Evolutionary conservation across 352 stramenopile genomes (phyloP).

Genomic region (Globisporangium abappressorium): DNA sequence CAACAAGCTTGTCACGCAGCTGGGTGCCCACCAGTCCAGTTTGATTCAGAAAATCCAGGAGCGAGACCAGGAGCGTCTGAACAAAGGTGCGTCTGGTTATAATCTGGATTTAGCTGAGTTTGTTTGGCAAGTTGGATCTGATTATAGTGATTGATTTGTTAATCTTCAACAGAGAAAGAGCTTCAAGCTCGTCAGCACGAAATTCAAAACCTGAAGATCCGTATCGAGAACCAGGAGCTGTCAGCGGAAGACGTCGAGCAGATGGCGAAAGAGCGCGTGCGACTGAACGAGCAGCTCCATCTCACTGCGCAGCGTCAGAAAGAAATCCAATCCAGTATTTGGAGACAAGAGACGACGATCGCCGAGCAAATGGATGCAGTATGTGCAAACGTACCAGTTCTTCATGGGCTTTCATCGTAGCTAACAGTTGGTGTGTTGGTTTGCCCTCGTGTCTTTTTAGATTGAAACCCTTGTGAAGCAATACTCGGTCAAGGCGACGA

Average conservation of each 20-base stretch:
- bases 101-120: conserved; percentile 11
- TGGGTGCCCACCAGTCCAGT: conserved; percentile 72
- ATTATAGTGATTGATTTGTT: conserved; percentile 1
- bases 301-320: conserved; percentile 64
- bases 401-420: background rate
- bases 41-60: conserved; percentile 89
- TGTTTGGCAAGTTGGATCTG: background rate
- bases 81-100: conserved; percentile 63
- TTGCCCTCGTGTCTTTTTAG: conserved; percentile 24
- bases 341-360: conserved; percentile 64
- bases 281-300: conserved; percentile 73
- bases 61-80: conserved; percentile 60
- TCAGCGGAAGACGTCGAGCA: conserved; percentile 75
- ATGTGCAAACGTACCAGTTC: conserved; percentile 10
- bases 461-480: conserved; percentile 61
- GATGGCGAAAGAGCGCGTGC: conserved; percentile 60
- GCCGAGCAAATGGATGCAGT: conserved; percentile 64
- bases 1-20: conserved; percentile 77
- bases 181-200: conserved; percentile 48
- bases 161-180: conserved; percentile 40
- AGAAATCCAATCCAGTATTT: conserved; percentile 52
- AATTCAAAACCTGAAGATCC: conserved; percentile 55
- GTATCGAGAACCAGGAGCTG: conserved; percentile 77
- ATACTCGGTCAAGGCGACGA: conserved; percentile 77
- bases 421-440: conserved; percentile 19